phyloP scores from a whole-genome alignment of 768 basidiomycete genomes.

The Russula compacta region DNA sequence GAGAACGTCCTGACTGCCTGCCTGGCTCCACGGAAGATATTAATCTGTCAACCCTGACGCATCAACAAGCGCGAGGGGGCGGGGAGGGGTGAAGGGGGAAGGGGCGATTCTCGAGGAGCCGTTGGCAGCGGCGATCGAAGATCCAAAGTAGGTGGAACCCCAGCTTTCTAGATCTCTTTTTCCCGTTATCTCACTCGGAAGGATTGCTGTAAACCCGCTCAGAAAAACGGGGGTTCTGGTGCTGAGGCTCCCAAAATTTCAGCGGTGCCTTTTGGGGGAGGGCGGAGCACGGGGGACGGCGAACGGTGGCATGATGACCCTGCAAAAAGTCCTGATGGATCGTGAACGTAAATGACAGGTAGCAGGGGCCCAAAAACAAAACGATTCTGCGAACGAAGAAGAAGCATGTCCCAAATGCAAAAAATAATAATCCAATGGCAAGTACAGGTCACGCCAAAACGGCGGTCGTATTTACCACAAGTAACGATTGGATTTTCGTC shows the following conservation, averaged over 20 bases:
- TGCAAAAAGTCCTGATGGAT: not conserved
- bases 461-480: not conserved
- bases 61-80: not conserved
- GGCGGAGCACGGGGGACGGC: not conserved
- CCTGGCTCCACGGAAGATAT: slow-evolving; percentile 2
- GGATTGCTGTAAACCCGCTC: not conserved
- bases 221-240: not conserved
- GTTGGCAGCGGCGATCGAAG: not conserved
- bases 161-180: not conserved
- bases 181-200: not conserved
- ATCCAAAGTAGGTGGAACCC: not conserved
- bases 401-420: not conserved
- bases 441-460: not conserved
- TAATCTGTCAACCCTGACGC: not conserved
- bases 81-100: too few species aligned
- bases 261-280: not conserved
- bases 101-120: not conserved
- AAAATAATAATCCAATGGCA: not conserved
- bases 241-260: not conserved
- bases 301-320: not conserved
- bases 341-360: slow-evolving; percentile 5
- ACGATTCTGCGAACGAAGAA: not conserved
- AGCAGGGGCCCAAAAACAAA: not conserved
- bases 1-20: not conserved
- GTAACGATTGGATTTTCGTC: not conserved